Evolutionary conservation across 352 stramenopile species (phyloP).

Genomic region (Phytopythium boreale): DNA sequence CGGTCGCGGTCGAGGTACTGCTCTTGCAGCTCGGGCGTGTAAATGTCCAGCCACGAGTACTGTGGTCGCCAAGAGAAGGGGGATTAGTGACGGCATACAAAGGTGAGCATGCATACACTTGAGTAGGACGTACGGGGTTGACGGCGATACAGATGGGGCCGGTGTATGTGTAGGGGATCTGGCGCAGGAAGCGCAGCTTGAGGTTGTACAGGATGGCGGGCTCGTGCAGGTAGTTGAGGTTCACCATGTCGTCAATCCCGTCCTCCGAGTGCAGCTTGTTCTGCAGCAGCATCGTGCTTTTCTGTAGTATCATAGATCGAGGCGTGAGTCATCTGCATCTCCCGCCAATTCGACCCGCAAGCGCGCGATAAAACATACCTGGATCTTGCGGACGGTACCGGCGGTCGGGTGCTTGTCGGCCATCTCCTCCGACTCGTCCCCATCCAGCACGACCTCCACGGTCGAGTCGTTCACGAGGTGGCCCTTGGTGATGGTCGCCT

Average conservation of each 20-base stretch:
- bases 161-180: conserved; percentile 96
- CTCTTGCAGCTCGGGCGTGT: conserved; percentile 72
- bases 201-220: conserved; percentile 92
- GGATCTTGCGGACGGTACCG: conserved; percentile 45
- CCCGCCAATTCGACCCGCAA: not conserved
- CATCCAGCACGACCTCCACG: conserved; percentile 77
- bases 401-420: conserved; percentile 54
- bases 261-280: conserved; percentile 51
- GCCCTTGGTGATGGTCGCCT: conserved; percentile 80
- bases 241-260: conserved; percentile 84
- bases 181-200: conserved; percentile 79
- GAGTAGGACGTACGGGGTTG: conserved; percentile 87
- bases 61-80: conserved; percentile 16
- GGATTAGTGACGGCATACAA: not conserved
- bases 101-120: not conserved
- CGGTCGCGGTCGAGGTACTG: conserved; percentile 78
- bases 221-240: conserved; percentile 90
- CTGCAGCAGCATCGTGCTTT: conserved; percentile 72
- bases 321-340: not conserved
- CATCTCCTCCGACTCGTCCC: conserved; percentile 67
- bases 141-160: conserved; percentile 97
- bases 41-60: conserved; percentile 92
- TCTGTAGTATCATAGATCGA: conserved; percentile 31
- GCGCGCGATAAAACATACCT: conserved; percentile 18
- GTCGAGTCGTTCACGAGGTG: conserved; percentile 75